These are phyloP conservation scores for Symmetrospora coprosmae DNA, from an alignment of 768 basidiomycete genomes.

Conservation along the genomic window DNA sequence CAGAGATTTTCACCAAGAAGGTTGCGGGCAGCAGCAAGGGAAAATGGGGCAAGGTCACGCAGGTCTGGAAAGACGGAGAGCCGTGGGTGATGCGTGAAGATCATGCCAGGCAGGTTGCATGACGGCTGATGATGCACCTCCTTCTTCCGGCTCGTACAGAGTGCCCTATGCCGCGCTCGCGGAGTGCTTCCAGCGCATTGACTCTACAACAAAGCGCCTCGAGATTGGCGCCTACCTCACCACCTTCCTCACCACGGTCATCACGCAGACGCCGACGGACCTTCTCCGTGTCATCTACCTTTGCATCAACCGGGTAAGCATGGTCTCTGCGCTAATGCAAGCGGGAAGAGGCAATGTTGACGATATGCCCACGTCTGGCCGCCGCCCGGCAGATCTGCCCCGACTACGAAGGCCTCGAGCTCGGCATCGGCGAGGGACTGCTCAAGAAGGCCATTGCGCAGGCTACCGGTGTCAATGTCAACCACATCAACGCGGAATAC, in stretches of 20 bases:
- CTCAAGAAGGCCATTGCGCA: conserved; percentile 90
- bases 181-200: conserved; percentile 73
- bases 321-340: background rate
- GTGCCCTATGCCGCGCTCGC: conserved; percentile 89
- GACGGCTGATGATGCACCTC: background rate
- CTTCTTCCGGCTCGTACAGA: no score
- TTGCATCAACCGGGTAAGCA: conserved; percentile 80
- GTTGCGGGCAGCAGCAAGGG: conserved; percentile 20
- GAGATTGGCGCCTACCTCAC: conserved; percentile 84
- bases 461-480: conserved; percentile 74
- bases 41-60: conserved; percentile 22
- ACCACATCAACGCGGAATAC: conserved; percentile 73
- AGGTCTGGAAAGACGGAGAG: conserved; percentile 61
- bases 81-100: conserved; percentile 47
- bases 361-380: background rate
- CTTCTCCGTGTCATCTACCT: conserved; percentile 82
- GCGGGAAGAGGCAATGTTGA: background rate
- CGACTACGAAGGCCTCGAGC: conserved; percentile 85
- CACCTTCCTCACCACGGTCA: conserved; percentile 73
- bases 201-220: conserved; percentile 83
- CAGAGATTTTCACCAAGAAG: conserved; percentile 16
- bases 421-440: conserved; percentile 89
- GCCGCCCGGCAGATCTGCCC: conserved; percentile 77
- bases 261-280: conserved; percentile 62
- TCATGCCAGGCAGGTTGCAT: background rate